A percentile compares a stretch with the other conserved stretches of the same genome.
These are phyloP conservation scores for Carex pumila DNA, from an alignment of 176 grass and related monocot species.

Conservation along the genomic window DNA sequence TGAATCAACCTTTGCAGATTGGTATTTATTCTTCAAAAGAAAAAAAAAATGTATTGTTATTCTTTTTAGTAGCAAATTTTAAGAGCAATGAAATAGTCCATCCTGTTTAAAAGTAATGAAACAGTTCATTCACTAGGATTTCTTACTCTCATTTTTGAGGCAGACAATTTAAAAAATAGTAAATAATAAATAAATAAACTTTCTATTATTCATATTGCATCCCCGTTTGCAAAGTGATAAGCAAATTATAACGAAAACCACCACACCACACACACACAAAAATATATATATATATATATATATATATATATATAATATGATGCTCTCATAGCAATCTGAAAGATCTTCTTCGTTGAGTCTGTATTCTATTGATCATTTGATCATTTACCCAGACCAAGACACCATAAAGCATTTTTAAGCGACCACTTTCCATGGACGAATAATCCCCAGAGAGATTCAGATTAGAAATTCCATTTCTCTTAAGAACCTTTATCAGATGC, in stretches of 20 bases:
- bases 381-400: constrained; percentile 5
- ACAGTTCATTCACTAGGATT: too few species aligned
- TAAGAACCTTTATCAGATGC: not conserved
- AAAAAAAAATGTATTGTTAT: too few species aligned
- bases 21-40: too few species aligned
- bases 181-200: not conserved
- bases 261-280: too few species aligned
- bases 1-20: too few species aligned
- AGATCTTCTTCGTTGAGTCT: not conserved
- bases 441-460: not conserved
- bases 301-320: not conserved
- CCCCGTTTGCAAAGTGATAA: not conserved
- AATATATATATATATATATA: not conserved
- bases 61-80: too few species aligned
- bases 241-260: not conserved
- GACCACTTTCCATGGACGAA: not conserved
- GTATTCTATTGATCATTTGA: not conserved
- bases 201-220: not conserved
- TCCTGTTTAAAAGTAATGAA: too few species aligned
- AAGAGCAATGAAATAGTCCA: too few species aligned
- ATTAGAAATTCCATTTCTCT: constrained; percentile 11
- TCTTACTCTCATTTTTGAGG: not conserved
- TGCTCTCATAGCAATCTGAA: constrained; percentile 1
- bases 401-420: constrained; percentile 19
- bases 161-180: too few species aligned